Evolutionary conservation across 306 rosid genomes (phyloP).

Genomic region (Delonix regia): DNA sequence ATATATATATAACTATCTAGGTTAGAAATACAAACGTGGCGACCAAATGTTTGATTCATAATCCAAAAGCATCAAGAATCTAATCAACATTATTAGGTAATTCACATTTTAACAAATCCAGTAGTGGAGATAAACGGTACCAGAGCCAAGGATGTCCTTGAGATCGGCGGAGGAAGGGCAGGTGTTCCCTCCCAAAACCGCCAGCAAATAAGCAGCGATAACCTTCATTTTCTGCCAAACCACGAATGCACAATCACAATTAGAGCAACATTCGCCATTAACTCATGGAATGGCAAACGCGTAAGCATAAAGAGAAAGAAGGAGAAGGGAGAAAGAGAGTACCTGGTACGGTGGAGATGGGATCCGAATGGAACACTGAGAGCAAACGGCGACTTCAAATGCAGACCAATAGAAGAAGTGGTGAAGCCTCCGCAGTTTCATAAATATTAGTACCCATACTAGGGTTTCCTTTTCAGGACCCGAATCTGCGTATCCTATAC

Average conservation of each 20-base stretch:
- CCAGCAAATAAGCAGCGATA: conserved; percentile 63
- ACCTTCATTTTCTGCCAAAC: conserved; percentile 59
- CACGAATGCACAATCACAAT: not conserved
- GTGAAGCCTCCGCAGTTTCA: not conserved
- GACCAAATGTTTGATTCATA: not conserved
- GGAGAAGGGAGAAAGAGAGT: not conserved
- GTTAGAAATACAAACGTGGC: not conserved
- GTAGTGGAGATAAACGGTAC: conserved; percentile 15
- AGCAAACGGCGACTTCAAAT: conserved; percentile 4
- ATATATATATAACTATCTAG: not conserved
- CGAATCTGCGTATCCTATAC: not conserved
- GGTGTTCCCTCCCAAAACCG: conserved; percentile 64
- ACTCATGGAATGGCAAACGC: not conserved
- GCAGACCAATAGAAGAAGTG: not conserved
- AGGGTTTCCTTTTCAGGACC: conserved; percentile 20
- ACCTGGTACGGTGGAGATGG: not conserved
- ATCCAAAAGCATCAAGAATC: not conserved
- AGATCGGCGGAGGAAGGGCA: conserved; percentile 47
- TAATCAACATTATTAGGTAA: not conserved
- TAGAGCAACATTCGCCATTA: not conserved
- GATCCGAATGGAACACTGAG: not conserved
- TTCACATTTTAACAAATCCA: not conserved
- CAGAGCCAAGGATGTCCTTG: conserved; percentile 51
- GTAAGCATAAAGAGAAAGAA: not conserved
- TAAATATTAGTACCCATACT: not conserved